These are phyloP conservation scores for Agrocybe pediades DNA, from an alignment of 768 basidiomycete species.

Conservation along the genomic window DNA sequence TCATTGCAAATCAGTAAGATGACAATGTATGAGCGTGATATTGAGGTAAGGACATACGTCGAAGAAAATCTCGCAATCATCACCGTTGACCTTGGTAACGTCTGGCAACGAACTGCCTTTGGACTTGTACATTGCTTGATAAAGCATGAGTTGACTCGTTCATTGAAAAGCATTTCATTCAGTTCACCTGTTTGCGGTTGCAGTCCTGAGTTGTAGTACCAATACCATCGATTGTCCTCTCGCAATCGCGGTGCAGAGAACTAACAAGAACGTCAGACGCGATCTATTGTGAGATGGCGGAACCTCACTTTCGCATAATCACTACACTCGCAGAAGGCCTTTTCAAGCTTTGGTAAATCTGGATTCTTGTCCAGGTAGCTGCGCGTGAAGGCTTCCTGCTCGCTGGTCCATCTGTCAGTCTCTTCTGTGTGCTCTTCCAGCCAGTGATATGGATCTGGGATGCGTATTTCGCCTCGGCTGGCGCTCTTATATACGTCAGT, in stretches of 20 bases:
- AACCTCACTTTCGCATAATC: conserved; percentile 43
- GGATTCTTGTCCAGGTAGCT: conserved; percentile 62
- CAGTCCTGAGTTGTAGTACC: conserved; percentile 78
- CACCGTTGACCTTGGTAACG: conserved; percentile 42
- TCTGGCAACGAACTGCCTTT: conserved; percentile 54
- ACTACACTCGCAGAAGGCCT: conserved; percentile 49
- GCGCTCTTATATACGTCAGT: conserved; percentile 71
- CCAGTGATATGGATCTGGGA: conserved; percentile 77
- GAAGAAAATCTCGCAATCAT: conserved; percentile 72
- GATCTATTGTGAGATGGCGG: not conserved
- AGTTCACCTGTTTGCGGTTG: conserved; percentile 60
- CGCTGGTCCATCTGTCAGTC: conserved; percentile 63
- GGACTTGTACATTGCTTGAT: conserved; percentile 62
- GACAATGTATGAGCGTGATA: not conserved
- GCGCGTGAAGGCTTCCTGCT: conserved; percentile 61
- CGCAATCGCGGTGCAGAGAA: conserved; percentile 64
- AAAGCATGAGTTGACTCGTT: conserved; percentile 1
- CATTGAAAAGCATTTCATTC: not conserved
- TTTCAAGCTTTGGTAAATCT: conserved; percentile 57
- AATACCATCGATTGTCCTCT: conserved; percentile 77
- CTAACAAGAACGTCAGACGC: conserved; percentile 31
- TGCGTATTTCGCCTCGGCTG: conserved; percentile 57
- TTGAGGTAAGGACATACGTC: conserved; percentile 51
- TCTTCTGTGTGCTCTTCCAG: conserved; percentile 66
- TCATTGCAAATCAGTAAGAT: conserved; percentile 6